These are phyloP conservation scores for Gentiana dahurica DNA, from an alignment of 257 asterid species.

Conservation along the genomic window DNA sequence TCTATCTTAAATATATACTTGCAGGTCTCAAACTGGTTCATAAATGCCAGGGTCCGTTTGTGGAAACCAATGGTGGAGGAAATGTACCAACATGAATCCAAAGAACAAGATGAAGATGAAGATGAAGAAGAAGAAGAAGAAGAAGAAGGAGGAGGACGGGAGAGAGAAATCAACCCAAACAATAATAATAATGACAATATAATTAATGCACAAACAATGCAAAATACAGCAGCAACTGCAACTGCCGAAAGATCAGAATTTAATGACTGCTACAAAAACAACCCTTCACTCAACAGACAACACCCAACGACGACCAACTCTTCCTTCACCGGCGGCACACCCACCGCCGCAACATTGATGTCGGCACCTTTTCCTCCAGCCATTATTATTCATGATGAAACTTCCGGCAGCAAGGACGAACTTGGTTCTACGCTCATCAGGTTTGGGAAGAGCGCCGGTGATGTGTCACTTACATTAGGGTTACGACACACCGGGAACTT, in stretches of 20 bases:
- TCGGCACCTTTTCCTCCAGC: conserved; percentile 17
- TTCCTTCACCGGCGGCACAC: conserved; percentile 4
- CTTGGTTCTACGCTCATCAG: conserved; percentile 48
- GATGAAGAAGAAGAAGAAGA: no score
- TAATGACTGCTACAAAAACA: conserved; percentile 38
- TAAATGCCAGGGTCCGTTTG: conserved; percentile 97
- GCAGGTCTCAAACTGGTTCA: conserved; percentile 99
- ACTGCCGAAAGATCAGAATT: conserved; percentile 26
- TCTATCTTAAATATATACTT: conserved; percentile 3
- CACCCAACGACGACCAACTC: conserved; percentile 10
- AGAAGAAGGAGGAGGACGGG: no score
- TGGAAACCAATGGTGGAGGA: conserved; percentile 99
- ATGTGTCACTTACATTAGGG: conserved; percentile 91
- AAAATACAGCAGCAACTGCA: conserved; percentile 10
- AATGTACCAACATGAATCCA: conserved; percentile 95
- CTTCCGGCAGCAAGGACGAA: conserved; percentile 15
- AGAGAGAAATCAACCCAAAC: conserved; percentile 23
- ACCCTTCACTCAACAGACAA: conserved; percentile 51
- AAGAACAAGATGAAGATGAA: conserved; percentile 34
- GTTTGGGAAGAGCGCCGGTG: conserved; percentile 68
- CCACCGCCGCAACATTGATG: not conserved
- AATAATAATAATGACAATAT: conserved; percentile 17
- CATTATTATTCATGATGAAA: conserved; percentile 18
- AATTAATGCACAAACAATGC: conserved; percentile 52
- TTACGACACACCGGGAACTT: conserved; percentile 85